Base-by-base conservation (phyloP, 2,329 filamentous ascomycete genomes). In the Aspergillus carbonarius region DNA sequence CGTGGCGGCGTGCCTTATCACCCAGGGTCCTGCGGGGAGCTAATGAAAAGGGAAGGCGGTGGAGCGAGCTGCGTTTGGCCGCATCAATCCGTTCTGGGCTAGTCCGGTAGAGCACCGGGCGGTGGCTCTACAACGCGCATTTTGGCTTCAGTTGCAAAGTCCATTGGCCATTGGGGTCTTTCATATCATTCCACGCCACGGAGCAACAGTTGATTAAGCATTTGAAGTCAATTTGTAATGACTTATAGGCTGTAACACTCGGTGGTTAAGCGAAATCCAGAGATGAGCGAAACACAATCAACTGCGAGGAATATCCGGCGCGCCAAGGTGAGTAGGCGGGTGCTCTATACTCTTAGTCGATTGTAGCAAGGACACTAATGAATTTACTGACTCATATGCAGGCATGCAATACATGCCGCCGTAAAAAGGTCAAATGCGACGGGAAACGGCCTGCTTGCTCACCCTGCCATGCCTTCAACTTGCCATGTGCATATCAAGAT, bases 361-460 rank as follows among this genome's bases (percentile, higher is more conserved):
- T n/a, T n/a, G 35, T 17, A 17, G 15, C 35, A 32, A 32, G 13
- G 15, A 7, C 4, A 12, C 23, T n/a, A 18, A 6, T 48, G 10
- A 18, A 30, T 25, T 12, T 10, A 12, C 25, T 37, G 2, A 51
- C 9, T 9, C n/a, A 13, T 30, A 18, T 15, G 10, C 39, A 62
- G 60, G 60, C 60, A 3, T 60, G 60, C 20, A 60, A 54, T 34
- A 60, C 51, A 7, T 62, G 60, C 17, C 49, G 60, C 23, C 42
- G 54, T 18, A 62, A 62, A 32, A 60, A 62, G 40, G 49, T 50
- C 4, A 62, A 57, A 39, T 62, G 57, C 18, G 54, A 62, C 30
- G 57, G 60, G 5, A 57, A 53, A 18, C 54, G 60, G 6, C 60
- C 57, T 10, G 40, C 49, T 13, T 62, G 57, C 15, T 57, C 60